These are phyloP conservation scores for Phialemonium atrogriseum DNA, from an alignment of 2,329 filamentous ascomycete species.

Conservation along the genomic window DNA sequence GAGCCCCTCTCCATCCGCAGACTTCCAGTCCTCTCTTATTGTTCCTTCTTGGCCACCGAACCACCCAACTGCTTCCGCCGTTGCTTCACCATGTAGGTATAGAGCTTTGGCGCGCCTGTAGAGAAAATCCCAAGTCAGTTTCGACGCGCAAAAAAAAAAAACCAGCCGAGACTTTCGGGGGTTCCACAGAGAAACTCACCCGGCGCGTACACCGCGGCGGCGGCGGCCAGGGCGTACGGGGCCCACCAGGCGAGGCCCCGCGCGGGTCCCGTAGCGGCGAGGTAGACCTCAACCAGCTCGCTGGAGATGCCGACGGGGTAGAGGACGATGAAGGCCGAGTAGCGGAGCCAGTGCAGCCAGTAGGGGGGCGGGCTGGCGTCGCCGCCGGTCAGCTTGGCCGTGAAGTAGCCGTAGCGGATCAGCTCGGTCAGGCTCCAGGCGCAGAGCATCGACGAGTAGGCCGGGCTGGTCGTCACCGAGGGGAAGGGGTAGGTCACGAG, in stretches of 20 bases:
- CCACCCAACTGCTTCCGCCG: constrained; percentile 51
- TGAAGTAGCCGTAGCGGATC: constrained; percentile 88
- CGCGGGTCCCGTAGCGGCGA: constrained; percentile 52
- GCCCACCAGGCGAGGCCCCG: constrained; percentile 34
- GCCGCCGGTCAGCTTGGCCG: constrained; percentile 58
- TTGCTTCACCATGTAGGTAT: constrained; percentile 93
- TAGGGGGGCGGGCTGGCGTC: constrained; percentile 49
- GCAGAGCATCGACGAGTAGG: constrained; percentile 69
- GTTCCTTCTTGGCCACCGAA: constrained; percentile 39
- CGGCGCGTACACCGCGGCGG: constrained; percentile 71
- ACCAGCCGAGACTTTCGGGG: background rate
- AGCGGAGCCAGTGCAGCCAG: constrained; percentile 70
- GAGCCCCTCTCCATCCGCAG: background rate
- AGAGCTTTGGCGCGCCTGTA: constrained; percentile 65
- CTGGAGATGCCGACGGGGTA: constrained; percentile 88
- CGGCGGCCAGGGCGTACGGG: constrained; percentile 52
- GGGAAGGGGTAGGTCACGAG: constrained; percentile 70
- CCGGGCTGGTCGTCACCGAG: constrained; percentile 47
- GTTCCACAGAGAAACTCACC: constrained; percentile 40
- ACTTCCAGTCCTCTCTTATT: constrained; percentile 20
- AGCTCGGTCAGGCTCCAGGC: constrained; percentile 92
- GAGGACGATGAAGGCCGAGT: constrained; percentile 87
- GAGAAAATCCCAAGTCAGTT: constrained; percentile 1
- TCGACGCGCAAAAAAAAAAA: background rate
- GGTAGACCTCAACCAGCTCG: constrained; percentile 75